These are phyloP conservation scores for Wickerhamomyces strasburgensis DNA, from an alignment of 805 yeast species.

Conservation along the genomic window DNA sequence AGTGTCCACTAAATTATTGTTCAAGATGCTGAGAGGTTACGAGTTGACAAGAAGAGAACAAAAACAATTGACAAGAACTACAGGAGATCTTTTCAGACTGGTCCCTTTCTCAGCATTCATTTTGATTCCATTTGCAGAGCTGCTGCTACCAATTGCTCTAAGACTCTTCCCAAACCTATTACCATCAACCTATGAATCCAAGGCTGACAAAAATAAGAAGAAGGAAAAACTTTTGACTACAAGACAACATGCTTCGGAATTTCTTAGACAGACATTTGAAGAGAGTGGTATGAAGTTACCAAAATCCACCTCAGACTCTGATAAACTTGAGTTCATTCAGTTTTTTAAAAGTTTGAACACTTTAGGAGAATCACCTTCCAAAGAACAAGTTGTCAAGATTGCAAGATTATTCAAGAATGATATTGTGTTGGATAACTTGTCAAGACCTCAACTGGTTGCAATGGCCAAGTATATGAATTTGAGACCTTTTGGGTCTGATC, in stretches of 20 bases:
- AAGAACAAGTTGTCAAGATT: slow-evolving; percentile 71
- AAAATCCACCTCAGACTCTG: slow-evolving; percentile 60
- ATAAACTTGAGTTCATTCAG: slow-evolving; percentile 68
- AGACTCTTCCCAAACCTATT: slow-evolving; percentile 89
- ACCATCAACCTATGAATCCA: slow-evolving; percentile 87
- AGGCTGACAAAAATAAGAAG: slow-evolving; percentile 55
- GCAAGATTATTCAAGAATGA: slow-evolving; percentile 93
- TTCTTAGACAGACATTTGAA: slow-evolving; percentile 60
- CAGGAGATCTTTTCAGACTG: slow-evolving; percentile 76
- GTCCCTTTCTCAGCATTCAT: slow-evolving; percentile 93
- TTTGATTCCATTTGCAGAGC: slow-evolving; percentile 90
- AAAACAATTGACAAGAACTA: slow-evolving; percentile 82
- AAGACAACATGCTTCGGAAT: slow-evolving; percentile 56
- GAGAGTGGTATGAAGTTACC: slow-evolving; percentile 68
- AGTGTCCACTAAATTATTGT: slow-evolving; percentile 72
- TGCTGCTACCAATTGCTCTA: slow-evolving; percentile 81
- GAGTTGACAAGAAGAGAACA: slow-evolving; percentile 87
- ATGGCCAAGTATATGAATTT: slow-evolving; percentile 88
- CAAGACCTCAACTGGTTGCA: slow-evolving; percentile 87
- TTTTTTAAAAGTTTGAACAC: slow-evolving; percentile 72
- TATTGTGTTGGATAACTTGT: slow-evolving; percentile 83
- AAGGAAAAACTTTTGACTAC: slow-evolving; percentile 52
- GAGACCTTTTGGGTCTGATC: slow-evolving; percentile 91
- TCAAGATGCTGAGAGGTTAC: slow-evolving; percentile 85
- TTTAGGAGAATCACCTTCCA: slow-evolving; percentile 53